phyloP scores from a whole-genome alignment of 2,329 filamentous ascomycete genomes.

The Penicillium sp. region DNA sequence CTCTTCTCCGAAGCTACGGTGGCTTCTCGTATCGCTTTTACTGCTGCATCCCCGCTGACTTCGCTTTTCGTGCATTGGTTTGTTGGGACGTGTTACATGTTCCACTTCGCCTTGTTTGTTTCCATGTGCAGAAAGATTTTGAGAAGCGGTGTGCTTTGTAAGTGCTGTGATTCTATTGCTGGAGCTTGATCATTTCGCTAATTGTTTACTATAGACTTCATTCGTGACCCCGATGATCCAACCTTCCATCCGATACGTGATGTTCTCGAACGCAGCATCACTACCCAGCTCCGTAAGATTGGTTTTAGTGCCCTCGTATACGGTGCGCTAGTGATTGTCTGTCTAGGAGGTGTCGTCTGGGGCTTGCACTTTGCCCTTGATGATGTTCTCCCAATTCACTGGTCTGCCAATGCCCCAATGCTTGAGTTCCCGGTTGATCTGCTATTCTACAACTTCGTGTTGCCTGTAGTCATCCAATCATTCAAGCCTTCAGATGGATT shows the following conservation, averaged over 20 bases:
- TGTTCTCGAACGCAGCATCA: conserved; percentile 87
- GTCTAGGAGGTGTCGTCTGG: conserved; percentile 94
- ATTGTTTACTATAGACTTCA: conserved; percentile 66
- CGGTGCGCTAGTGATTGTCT: conserved; percentile 85
- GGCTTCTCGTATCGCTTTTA: conserved; percentile 73
- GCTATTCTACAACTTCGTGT: conserved; percentile 94
- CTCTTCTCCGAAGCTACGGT: conserved; percentile 81
- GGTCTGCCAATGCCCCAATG: conserved; percentile 87
- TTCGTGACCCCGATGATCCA: conserved; percentile 94
- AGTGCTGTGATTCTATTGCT: conserved; percentile 38
- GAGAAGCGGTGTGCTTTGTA: conserved; percentile 87
- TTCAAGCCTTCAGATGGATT: conserved; percentile 83
- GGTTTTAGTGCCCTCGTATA: conserved; percentile 95
- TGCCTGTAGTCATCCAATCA: conserved; percentile 79
- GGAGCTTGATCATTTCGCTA: background rate
- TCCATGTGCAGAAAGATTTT: conserved; percentile 99
- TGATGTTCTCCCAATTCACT: conserved; percentile 82
- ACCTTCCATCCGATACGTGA: conserved; percentile 97
- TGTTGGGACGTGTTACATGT: conserved; percentile 98
- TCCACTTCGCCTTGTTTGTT: conserved; percentile 97
- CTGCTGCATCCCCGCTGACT: conserved; percentile 74
- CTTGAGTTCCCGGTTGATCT: conserved; percentile 93
- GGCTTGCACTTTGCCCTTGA: conserved; percentile 67
- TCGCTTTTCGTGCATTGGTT: conserved; percentile 99
- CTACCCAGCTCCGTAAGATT: conserved; percentile 92